Percentiles rank a stretch among this genome's conserved stretches.
Evolutionary conservation across 192 early-diverging fungal species (phyloP).

Genomic region (Coemansia sp.): DNA sequence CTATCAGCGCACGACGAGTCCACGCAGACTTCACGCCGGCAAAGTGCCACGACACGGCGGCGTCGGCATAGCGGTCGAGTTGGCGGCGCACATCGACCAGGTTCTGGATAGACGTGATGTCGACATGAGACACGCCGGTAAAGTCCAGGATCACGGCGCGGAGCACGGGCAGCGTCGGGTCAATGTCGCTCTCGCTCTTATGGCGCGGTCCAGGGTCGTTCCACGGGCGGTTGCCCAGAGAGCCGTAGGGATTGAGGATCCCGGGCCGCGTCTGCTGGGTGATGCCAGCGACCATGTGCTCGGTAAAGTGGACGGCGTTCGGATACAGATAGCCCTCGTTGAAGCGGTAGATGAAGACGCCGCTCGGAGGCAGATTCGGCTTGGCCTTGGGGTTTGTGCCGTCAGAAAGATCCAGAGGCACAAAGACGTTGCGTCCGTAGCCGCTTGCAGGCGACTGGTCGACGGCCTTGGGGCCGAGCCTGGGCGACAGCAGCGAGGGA

Average conservation of each 20-base stretch:
- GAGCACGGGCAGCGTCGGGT: slow-evolving; percentile 54
- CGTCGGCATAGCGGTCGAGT: slow-evolving; percentile 57
- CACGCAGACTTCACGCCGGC: slow-evolving; percentile 50
- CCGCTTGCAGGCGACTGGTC: too few species aligned
- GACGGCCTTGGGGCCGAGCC: too few species aligned
- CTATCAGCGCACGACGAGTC: slow-evolving; percentile 42
- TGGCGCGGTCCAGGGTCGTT: slow-evolving; percentile 58
- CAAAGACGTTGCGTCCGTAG: slow-evolving; percentile 60
- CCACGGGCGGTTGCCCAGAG: slow-evolving; percentile 59
- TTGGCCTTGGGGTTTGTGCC: slow-evolving; percentile 36
- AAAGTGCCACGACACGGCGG: slow-evolving; percentile 59
- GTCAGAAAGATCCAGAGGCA: slow-evolving; percentile 64
- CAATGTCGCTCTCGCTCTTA: slow-evolving; percentile 49
- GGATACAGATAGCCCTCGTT: slow-evolving; percentile 56
- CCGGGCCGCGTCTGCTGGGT: slow-evolving; percentile 51
- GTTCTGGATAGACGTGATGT: slow-evolving; percentile 77
- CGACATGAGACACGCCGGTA: slow-evolving; percentile 73
- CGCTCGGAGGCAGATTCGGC: slow-evolving; percentile 25
- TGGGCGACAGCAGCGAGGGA: neutral
- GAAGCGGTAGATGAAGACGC: slow-evolving; percentile 52
- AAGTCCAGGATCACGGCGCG: slow-evolving; percentile 83
- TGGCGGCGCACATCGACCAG: slow-evolving; percentile 69
- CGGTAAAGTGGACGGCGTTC: slow-evolving; percentile 54
- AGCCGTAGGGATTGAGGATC: slow-evolving; percentile 49
- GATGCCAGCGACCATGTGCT: slow-evolving; percentile 56